Base-by-base conservation (phyloP, 179 eudicot species). In the Nepenthes alata region DNA sequence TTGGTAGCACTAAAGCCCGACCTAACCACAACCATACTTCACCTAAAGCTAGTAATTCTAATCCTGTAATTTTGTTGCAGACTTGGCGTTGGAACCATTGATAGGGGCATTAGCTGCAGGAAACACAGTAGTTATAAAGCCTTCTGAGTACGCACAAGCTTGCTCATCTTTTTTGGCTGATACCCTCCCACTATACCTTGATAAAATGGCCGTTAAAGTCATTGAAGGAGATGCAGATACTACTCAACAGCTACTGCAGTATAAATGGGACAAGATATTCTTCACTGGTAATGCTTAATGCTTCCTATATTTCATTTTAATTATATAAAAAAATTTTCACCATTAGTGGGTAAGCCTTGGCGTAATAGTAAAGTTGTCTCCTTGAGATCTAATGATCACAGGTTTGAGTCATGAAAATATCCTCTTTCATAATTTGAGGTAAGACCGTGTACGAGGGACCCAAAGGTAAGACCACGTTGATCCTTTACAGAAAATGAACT, bases 71-170 rank as follows among this genome's bases (percentile, higher is more conserved):
- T 36, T 39, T 4, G 12, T n/a, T 49, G 35, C 75, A 89, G 96
- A 80, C 55, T 55, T 89, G 62, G 79, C 88, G 15, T 59, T 93
- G 76, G 98, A 93, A 53, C 98, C 98, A 3, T 59, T 93, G 68
- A 75, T 93, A 0, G 98, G 98, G 61, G 98, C 97, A 4, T 73
- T 93, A 74, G 85, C 95, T 53, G 98, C 98, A 5, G 98, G 98
- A 59, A 93, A 93, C 73, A 74, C 81, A 35, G 75, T 72, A 14
- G 81, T 89, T n/a, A 7, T 93, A 66, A 93, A 93, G 78, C 95
- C 88, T 36, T 85, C 98, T 5, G 95, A 93, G 72, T 66, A 76
- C 11, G 77, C 97, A 64, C 85, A 90, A 0, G 93, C 89, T 0
- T 81, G 85, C 59, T 89, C 98, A 35, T 72, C 87, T 11, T 85